Evolutionary conservation across 2,329 filamentous ascomycete species (phyloP), one percentile per base, ranked within the genome.

Genomic region (Colletotrichum zoysiae): DNA sequence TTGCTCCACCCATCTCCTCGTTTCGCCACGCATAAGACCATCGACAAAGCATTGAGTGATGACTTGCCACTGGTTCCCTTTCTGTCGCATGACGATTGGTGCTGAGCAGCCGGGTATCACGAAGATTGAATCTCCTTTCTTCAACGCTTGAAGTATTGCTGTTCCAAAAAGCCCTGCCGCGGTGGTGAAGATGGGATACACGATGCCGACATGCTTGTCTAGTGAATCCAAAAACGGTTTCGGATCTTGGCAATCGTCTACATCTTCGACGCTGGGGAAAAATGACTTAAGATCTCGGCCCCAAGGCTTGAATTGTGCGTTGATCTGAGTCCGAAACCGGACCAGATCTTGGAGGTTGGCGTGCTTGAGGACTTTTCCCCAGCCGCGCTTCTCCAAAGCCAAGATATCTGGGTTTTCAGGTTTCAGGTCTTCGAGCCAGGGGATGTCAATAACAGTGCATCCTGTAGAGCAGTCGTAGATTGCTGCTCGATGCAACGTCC

Each of bases 161-260:
- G 67, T 61, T 18, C 64, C 57, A 12, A 68, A 71, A 33, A 62
- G 56, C 4, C 63, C 63, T 5, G 40, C 16, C 20, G 20, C 40
- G 5, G 67, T 70, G 6, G 67, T 67, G 50, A 70, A 70, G 3
- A 70, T 44, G 11, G 63, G 67, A 20, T 70, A 70, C 4, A 70
- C 67, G 23, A 70, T 48, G 14, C 63, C 67, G 1, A 70, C 40
- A 40, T 70, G 67, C 40, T 56, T 70, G 56, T 70, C 63, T 18
- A 67, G n/a, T 3, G 67, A 70, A 23, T 59, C 67, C 16, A 63
- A 46, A 35, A 66, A 70, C 2, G 62, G 35, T 26, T 48, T 66
- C 2, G 67, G 30, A 3, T 53, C 23, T 20, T 40, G 38, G 40
- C 67, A 66, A 9, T 48, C 46, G n/a, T 46, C 38, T 8, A 48